Percentiles rank a stretch among this genome's conserved stretches.
phyloP scores from a whole-genome alignment of 1,139 yeast species.

The Starmera stellimalicola region DNA sequence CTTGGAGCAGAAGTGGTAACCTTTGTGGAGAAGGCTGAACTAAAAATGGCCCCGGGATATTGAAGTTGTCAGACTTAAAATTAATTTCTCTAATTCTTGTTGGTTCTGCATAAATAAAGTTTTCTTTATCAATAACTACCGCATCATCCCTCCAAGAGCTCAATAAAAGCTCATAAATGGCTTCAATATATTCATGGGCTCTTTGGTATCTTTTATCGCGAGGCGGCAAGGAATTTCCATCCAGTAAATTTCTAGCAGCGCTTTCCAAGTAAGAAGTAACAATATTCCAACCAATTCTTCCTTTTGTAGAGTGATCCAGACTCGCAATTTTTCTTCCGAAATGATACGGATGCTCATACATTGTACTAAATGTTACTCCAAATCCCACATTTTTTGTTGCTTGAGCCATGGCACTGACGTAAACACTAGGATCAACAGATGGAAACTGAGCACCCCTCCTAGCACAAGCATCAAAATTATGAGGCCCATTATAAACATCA shows the following conservation, averaged over 20 bases:
- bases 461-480: constrained; percentile 25
- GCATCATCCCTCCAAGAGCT: constrained; percentile 36
- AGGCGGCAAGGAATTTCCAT: constrained; percentile 24
- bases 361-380: constrained; percentile 29
- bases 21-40: constrained; percentile 34
- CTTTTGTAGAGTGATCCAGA: constrained; percentile 27
- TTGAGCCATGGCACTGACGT: constrained; percentile 30
- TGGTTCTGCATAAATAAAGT: constrained; percentile 27
- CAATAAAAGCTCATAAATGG: constrained; percentile 27
- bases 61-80: constrained; percentile 27
- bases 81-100: constrained; percentile 27
- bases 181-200: constrained; percentile 30
- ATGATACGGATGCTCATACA: constrained; percentile 29
- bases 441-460: constrained; percentile 31
- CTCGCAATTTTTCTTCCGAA: constrained; percentile 28
- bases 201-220: constrained; percentile 27
- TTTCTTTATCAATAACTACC: constrained; percentile 21
- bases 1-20: constrained; percentile 33
- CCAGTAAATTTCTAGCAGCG: constrained; percentile 26
- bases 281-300: constrained; percentile 30
- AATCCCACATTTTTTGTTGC: constrained; percentile 28
- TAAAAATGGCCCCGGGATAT: constrained; percentile 30
- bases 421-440: constrained; percentile 28
- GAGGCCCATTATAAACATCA: constrained; percentile 30
- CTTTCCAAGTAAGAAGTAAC: constrained; percentile 29